Conservation (phyloP, 371 early-diverging fungal genomes). For the Mortierella sp. region DNA sequence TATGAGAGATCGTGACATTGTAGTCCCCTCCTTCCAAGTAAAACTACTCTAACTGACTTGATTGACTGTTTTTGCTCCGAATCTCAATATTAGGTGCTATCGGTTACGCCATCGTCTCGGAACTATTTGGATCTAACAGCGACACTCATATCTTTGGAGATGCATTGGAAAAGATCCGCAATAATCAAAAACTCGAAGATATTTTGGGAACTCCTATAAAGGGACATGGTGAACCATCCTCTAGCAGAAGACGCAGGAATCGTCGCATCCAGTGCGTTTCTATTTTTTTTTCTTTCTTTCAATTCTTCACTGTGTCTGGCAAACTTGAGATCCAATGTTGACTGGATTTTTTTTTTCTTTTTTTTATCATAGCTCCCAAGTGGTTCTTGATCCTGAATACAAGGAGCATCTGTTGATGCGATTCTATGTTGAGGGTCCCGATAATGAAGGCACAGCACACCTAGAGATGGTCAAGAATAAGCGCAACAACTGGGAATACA, state of each 20-base stretch:
- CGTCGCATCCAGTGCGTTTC: conserved; percentile 53
- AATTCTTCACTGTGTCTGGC: too few relatives aligned
- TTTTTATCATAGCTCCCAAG: conserved; percentile 53
- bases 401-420: conserved; percentile 64
- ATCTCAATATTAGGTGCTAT: conserved; percentile 23
- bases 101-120: conserved; percentile 50
- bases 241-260: conserved; percentile 60
- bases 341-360: background rate
- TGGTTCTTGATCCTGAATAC: conserved; percentile 60
- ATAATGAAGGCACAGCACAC: conserved; percentile 60
- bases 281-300: background rate
- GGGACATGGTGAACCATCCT: conserved; percentile 62
- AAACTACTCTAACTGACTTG: too few relatives aligned
- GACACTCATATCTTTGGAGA: conserved; percentile 56
- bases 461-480: conserved; percentile 66
- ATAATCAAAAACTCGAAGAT: conserved; percentile 40
- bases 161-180: conserved; percentile 49
- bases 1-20: too few relatives aligned
- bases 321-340: too few relatives aligned
- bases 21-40: too few relatives aligned
- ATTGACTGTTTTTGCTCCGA: background rate
- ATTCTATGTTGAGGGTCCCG: conserved; percentile 64
- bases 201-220: conserved; percentile 59
- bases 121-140: conserved; percentile 53
- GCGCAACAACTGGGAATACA: conserved; percentile 62